Conservation (phyloP, 495 filamentous ascomycete genomes). For the Tuber microsphaerosporum region DNA sequence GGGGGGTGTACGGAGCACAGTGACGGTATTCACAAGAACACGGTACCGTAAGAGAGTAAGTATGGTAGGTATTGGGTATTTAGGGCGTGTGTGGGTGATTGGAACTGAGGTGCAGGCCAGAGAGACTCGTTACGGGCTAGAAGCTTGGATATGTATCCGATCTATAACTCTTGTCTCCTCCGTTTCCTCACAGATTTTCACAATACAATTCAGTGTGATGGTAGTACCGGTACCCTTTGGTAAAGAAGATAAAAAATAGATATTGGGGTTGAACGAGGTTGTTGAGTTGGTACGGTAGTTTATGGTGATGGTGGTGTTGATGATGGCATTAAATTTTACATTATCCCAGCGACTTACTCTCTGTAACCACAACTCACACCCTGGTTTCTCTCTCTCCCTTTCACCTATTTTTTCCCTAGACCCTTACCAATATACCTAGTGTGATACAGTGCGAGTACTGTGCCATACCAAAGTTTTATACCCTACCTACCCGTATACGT, state of each 20-base stretch:
- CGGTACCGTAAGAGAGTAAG: conserved; percentile 18
- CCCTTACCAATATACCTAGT: neutral
- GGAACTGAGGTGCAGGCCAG: neutral
- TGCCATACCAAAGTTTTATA: neutral
- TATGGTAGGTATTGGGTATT: conserved; percentile 32
- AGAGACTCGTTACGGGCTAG: conserved; percentile 9
- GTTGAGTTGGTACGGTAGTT: conserved; percentile 5
- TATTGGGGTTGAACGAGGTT: neutral
- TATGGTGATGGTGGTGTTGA: conserved; percentile 12
- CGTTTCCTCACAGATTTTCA: neutral
- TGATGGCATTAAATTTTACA: conserved; percentile 15
- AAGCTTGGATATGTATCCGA: neutral
- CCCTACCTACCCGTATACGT: conserved; percentile 1
- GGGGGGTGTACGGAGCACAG: neutral
- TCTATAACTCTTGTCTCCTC: conserved; percentile 1
- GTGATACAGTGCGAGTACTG: neutral
- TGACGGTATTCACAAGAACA: neutral
- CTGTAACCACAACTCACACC: neutral
- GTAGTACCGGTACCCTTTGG: neutral
- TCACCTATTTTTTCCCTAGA: neutral
- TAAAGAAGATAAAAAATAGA: neutral
- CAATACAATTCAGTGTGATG: neutral
- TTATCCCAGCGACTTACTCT: neutral
- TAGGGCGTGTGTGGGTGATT: conserved; percentile 12
- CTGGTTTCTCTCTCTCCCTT: neutral